Conservation (phyloP, 2,329 filamentous ascomycete genomes). For the Curvularia eragrostidis region DNA sequence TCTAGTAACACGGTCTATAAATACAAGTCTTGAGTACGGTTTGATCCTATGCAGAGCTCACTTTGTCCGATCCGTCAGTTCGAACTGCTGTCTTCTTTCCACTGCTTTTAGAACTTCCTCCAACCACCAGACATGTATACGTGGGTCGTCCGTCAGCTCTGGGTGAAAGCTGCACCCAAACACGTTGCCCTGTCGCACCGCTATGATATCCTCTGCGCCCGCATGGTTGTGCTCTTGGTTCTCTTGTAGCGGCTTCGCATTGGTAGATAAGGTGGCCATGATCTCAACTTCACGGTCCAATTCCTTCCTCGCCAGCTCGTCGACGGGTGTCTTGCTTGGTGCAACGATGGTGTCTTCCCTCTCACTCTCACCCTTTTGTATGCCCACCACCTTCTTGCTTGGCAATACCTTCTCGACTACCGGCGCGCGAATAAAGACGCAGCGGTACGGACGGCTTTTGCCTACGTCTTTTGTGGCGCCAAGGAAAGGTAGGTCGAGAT, state of each 20-base stretch:
- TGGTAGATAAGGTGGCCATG: conserved; percentile 62
- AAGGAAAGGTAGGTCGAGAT: conserved; percentile 76
- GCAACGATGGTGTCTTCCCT: conserved; percentile 63
- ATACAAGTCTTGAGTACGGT: neutral
- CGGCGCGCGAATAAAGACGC: conserved; percentile 92
- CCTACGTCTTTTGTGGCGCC: conserved; percentile 33
- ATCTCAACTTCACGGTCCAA: conserved; percentile 62
- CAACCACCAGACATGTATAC: conserved; percentile 96
- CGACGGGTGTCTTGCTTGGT: conserved; percentile 59
- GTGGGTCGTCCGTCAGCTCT: conserved; percentile 83
- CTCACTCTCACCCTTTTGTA: conserved; percentile 59
- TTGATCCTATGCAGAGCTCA: conserved; percentile 5
- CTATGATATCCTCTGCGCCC: conserved; percentile 73
- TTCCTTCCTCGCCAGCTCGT: conserved; percentile 54
- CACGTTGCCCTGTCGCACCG: conserved; percentile 87
- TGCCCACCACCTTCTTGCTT: conserved; percentile 50
- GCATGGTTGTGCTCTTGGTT: conserved; percentile 56
- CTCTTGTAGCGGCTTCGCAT: conserved; percentile 56
- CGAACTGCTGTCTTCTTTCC: conserved; percentile 41
- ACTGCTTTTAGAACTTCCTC: conserved; percentile 63
- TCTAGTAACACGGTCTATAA: neutral
- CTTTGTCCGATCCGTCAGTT: conserved; percentile 39
- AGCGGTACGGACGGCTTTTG: conserved; percentile 67
- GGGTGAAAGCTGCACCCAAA: conserved; percentile 97
- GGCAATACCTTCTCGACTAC: conserved; percentile 84